phyloP scores from a whole-genome alignment of 208 protist genomes.

The Entamoeba dispar region DNA sequence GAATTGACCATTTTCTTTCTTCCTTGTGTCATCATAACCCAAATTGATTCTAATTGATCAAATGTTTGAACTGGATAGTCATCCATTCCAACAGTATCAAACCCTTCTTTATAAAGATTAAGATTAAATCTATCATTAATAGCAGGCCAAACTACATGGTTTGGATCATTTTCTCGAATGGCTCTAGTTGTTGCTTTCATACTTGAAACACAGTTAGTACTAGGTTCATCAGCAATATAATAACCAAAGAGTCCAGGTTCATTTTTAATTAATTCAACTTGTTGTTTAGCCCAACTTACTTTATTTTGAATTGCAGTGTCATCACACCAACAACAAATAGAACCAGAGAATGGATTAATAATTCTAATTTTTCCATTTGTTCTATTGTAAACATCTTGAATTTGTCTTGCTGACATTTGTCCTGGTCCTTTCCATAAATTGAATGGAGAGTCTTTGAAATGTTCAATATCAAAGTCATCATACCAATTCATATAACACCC shows the following conservation, averaged over 20 bases:
- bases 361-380: not conserved
- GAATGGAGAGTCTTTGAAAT: not conserved
- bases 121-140: not conserved
- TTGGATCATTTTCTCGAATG: not conserved
- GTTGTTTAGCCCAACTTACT: not conserved
- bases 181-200: not conserved
- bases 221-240: not conserved
- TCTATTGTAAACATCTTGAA: not conserved
- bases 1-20: not conserved
- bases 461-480: not conserved
- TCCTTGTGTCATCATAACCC: not conserved
- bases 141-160: not conserved
- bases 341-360: not conserved
- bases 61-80: not conserved
- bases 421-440: not conserved
- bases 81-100: not conserved
- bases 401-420: not conserved
- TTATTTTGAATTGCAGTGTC: not conserved
- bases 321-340: not conserved
- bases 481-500: not conserved
- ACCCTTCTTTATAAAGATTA: not conserved
- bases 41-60: not conserved
- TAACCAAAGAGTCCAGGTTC: not conserved
- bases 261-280: not conserved
- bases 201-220: not conserved